Evolutionary conservation across 192 early-diverging fungal species (phyloP).

Genomic region (Dimargaris cristalligena): DNA sequence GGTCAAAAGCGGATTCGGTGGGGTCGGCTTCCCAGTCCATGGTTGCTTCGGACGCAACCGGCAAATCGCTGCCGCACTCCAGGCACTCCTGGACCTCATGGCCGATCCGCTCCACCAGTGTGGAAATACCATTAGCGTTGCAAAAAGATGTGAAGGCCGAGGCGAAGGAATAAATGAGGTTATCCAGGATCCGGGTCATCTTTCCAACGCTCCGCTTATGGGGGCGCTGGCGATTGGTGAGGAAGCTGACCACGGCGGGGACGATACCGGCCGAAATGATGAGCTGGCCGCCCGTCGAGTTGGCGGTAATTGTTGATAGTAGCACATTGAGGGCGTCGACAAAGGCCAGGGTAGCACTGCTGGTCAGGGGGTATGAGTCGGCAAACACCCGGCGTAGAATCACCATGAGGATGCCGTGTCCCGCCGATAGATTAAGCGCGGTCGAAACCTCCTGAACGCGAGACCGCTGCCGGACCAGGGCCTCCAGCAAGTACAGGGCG

Average conservation of each 20-base stretch:
- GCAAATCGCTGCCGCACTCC: not conserved
- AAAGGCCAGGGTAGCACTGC: slow-evolving; percentile 40
- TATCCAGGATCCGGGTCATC: slow-evolving; percentile 63
- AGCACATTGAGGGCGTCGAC: slow-evolving; percentile 71
- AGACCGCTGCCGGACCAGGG: slow-evolving; percentile 57
- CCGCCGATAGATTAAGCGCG: slow-evolving; percentile 80
- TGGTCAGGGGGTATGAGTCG: slow-evolving; percentile 23
- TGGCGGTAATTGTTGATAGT: slow-evolving; percentile 57
- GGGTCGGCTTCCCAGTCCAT: slow-evolving; percentile 10
- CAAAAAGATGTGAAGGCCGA: slow-evolving; percentile 67
- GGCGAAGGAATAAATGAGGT: slow-evolving; percentile 56
- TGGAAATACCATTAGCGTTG: slow-evolving; percentile 61
- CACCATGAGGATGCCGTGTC: slow-evolving; percentile 79
- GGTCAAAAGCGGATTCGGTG: not conserved
- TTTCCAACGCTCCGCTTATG: slow-evolving; percentile 50
- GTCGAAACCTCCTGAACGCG: slow-evolving; percentile 64
- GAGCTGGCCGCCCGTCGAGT: slow-evolving; percentile 72
- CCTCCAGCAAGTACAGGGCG: slow-evolving; percentile 68
- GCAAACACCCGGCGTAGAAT: slow-evolving; percentile 56
- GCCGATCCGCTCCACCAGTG: slow-evolving; percentile 64
- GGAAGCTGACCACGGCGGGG: slow-evolving; percentile 51
- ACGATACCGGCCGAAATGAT: slow-evolving; percentile 83
- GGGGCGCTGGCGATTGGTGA: slow-evolving; percentile 37
- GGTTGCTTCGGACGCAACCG: not conserved
- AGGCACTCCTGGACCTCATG: slow-evolving; percentile 21